phyloP scores from a whole-genome alignment of 192 early-diverging fungal genomes.

The Coemansia sp. region DNA sequence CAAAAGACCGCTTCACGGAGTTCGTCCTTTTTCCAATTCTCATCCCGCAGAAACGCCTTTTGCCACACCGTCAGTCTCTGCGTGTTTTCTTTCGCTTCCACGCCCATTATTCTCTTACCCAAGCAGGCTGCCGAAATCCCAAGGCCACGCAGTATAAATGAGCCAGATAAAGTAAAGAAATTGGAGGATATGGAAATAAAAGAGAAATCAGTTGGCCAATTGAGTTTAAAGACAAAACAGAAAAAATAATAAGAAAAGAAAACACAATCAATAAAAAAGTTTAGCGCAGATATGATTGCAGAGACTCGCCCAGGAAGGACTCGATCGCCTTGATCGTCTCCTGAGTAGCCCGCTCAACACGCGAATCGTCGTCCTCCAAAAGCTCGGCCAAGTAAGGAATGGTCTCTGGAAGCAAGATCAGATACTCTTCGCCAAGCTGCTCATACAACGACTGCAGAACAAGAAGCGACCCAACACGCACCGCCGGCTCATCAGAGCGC shows the following conservation, averaged over 20 bases:
- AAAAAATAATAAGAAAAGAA: constrained; percentile 4
- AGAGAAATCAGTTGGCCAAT: not conserved
- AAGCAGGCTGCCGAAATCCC: not conserved
- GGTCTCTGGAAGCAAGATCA: constrained; percentile 89
- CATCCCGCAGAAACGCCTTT: constrained; percentile 43
- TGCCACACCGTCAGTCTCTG: constrained; percentile 30
- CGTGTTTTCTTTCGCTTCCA: not conserved
- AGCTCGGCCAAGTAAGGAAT: constrained; percentile 93
- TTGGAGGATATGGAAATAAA: not conserved
- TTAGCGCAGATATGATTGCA: constrained; percentile 81
- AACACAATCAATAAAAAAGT: not conserved
- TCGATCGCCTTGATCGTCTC: constrained; percentile 87
- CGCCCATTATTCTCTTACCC: constrained; percentile 6
- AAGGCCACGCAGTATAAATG: not conserved
- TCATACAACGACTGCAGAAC: constrained; percentile 80
- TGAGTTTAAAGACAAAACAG: not conserved
- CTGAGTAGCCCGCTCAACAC: constrained; percentile 79
- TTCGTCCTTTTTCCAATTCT: constrained; percentile 51
- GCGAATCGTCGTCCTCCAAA: constrained; percentile 88
- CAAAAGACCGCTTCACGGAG: constrained; percentile 44
- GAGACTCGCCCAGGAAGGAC: constrained; percentile 83
- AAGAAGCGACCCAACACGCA: constrained; percentile 70
- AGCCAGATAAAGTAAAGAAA: not conserved
- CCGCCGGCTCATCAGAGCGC: constrained; percentile 66
- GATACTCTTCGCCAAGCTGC: constrained; percentile 89